Evolutionary conservation across 2,329 filamentous ascomycete genomes (phyloP), one percentile per base, ranked within the genome.

Genomic region (Aureobasidium zeae): DNA sequence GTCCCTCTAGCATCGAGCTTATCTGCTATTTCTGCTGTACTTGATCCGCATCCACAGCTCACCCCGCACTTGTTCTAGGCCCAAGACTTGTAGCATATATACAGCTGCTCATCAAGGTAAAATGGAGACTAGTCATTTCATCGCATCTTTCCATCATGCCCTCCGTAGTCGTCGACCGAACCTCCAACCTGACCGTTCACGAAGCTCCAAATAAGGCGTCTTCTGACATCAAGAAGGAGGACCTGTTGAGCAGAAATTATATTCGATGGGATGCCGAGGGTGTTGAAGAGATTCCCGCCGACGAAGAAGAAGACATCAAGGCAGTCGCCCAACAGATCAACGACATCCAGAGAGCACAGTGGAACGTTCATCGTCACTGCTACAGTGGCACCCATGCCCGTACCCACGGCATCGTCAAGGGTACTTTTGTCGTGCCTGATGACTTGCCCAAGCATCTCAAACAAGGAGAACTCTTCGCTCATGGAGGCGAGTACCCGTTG

Each of bases 361-460:
- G 60, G 48, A 69, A 70, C 42, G 58, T 61, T 33, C 57, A 62
- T 48, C 53, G 63, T 8, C 62, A 66, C 47, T 58, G 55, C 36
- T 66, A 57, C 44, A 56, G 52, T 20, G 59, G 66, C 13, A 71
- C 66, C 1, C 69, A 72, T 51, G 59, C 65, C 29, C 62, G 68
- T 42, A 70, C 68, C 0, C 66, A 72, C 51, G 66, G 66, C 20
- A 60, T 72, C 30, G 63, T 72, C 15, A 70, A 71, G 54, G 68
- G 66, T 31, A 67, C 63, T 10, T 62, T 70, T 35, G 59, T 64
- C 12, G 62, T 71, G 2, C 47, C 55, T 37, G 53, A 63, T 21
- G 60, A 67, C 29, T 58, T 72, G 10, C 65, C 67, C 0, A 46
- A 56, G 13, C 63, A 72, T 46, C 60, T 71, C 16, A 63, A 63